Percentiles rank a stretch among this genome's conserved stretches.
These are phyloP conservation scores for Collybiopsis luxurians DNA, from an alignment of 768 basidiomycete species.

Conservation along the genomic window DNA sequence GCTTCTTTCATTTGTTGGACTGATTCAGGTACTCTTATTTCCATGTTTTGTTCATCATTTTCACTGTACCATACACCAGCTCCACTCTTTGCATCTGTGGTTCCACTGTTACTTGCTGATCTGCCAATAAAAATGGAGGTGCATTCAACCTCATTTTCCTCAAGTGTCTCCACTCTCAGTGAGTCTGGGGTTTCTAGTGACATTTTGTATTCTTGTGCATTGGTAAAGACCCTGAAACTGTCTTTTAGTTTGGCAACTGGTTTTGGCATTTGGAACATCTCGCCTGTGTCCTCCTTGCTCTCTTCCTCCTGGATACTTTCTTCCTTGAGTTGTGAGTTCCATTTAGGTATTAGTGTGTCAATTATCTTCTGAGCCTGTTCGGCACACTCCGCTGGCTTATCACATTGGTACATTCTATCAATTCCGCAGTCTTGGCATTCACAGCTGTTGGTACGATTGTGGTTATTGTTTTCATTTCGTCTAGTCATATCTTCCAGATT, in stretches of 20 bases:
- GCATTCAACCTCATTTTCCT: background rate
- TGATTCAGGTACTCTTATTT: background rate
- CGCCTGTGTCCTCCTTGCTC: background rate
- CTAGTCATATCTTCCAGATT: constrained; percentile 3
- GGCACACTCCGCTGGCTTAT: background rate
- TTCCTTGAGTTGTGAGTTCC: background rate
- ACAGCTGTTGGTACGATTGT: background rate
- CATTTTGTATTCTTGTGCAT: constrained; percentile 2
- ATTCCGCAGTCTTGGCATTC: background rate
- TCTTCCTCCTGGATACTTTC: background rate
- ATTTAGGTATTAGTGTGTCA: background rate
- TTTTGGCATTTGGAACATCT: background rate
- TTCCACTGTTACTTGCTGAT: background rate
- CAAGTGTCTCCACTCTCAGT: background rate
- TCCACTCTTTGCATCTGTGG: background rate
- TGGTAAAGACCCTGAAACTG: background rate
- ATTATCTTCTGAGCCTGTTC: background rate
- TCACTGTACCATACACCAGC: background rate
- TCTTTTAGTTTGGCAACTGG: background rate
- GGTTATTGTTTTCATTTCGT: constrained; percentile 5
- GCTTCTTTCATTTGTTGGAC: background rate
- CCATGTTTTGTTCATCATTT: background rate
- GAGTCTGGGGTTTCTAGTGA: background rate
- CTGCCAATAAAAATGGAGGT: background rate
- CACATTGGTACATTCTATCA: background rate